A percentile compares a stretch with the other conserved stretches of the same genome.
Conservation (phyloP, 2,329 filamentous ascomycete genomes). For the Penicillium sp. region DNA sequence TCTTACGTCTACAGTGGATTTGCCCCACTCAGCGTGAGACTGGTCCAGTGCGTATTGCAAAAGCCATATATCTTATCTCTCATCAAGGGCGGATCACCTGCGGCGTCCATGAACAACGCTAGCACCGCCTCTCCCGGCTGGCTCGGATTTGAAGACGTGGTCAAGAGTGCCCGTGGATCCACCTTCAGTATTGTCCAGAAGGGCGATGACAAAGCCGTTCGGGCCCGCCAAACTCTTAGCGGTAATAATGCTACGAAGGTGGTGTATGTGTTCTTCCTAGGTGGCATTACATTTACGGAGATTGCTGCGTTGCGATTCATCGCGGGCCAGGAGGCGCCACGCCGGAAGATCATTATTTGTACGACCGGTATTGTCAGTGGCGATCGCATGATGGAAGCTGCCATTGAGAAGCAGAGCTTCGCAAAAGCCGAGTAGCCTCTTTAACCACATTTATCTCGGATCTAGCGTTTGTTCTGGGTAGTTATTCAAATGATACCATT, state of each 20-base stretch:
- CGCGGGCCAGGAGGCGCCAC: conserved; percentile 76
- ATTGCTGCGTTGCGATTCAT: conserved; percentile 92
- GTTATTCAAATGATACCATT: conserved; percentile 18
- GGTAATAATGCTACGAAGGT: conserved; percentile 76
- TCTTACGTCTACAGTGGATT: conserved; percentile 99
- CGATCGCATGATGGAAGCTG: conserved; percentile 82
- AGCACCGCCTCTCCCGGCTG: conserved; percentile 73
- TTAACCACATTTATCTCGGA: neutral
- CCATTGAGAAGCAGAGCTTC: conserved; percentile 71
- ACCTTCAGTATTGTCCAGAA: conserved; percentile 93
- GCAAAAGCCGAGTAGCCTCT: conserved; percentile 34
- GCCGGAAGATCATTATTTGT: conserved; percentile 84
- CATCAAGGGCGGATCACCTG: conserved; percentile 62
- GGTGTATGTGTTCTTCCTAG: conserved; percentile 93
- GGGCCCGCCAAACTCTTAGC: conserved; percentile 79
- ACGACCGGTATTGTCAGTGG: conserved; percentile 91
- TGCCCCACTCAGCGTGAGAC: conserved; percentile 83
- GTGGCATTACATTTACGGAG: conserved; percentile 95
- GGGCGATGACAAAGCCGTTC: conserved; percentile 88
- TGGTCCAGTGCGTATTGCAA: conserved; percentile 90
- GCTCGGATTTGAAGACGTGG: conserved; percentile 88
- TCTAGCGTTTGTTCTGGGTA: conserved; percentile 10
- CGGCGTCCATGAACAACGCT: conserved; percentile 49
- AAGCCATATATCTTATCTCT: conserved; percentile 79
- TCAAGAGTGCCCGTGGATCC: conserved; percentile 82